phyloP scores from a whole-genome alignment of 257 asterid genomes.

The Penstemon barbatus region DNA sequence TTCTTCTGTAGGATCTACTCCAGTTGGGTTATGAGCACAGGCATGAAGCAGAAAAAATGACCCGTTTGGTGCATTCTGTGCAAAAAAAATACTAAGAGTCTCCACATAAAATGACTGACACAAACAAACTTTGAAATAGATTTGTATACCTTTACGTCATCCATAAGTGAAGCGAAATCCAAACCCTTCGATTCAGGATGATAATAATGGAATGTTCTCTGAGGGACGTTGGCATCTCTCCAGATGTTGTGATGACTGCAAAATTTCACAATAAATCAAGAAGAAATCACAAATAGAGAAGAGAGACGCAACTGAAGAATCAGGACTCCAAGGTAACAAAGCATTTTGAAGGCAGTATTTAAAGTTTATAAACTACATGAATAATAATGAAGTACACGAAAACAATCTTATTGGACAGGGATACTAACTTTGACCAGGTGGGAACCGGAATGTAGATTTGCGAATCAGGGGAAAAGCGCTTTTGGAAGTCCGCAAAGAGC shows the following conservation, averaged over 20 bases:
- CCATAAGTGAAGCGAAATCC: constrained; percentile 80
- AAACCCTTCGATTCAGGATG: constrained; percentile 87
- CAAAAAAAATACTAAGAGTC: constrained; percentile 1
- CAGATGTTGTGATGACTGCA: constrained; percentile 97
- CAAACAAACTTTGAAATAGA: neutral
- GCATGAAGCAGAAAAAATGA: constrained; percentile 97
- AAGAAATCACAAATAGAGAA: constrained; percentile 13
- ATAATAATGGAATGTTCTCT: constrained; percentile 82
- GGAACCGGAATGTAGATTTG: constrained; percentile 90
- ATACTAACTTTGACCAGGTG: constrained; percentile 93
- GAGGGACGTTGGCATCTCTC: constrained; percentile 94
- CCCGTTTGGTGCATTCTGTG: constrained; percentile 88
- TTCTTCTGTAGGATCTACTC: constrained; percentile 97
- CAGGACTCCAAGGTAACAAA: neutral
- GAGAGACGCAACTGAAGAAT: constrained; percentile 16
- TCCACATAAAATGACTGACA: neutral
- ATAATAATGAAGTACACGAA: constrained; percentile 1
- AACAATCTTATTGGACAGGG: neutral
- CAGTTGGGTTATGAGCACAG: constrained; percentile 99
- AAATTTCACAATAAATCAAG: constrained; percentile 27
- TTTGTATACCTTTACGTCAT: constrained; percentile 71
- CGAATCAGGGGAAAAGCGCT: constrained; percentile 85
- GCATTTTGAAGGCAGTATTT: neutral
- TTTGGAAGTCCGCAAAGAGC: constrained; percentile 92
- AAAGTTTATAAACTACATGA: neutral